phyloP scores from a whole-genome alignment of 352 stramenopile genomes.

The Thalassiosira hispida region DNA sequence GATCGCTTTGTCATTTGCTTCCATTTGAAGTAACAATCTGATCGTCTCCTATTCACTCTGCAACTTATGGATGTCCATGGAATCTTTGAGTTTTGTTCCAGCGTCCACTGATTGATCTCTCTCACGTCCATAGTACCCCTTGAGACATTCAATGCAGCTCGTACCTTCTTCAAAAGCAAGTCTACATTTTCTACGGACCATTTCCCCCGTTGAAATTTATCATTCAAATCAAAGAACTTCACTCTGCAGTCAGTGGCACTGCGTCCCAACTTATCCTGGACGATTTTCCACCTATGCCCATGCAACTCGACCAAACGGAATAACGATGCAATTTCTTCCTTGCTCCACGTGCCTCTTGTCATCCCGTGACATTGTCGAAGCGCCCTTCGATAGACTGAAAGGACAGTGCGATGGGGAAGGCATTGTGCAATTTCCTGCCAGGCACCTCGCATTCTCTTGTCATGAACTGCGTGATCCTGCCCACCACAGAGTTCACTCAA shows the following conservation, averaged over 20 bases:
- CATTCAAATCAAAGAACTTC: constrained; percentile 71
- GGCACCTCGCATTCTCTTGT: constrained; percentile 65
- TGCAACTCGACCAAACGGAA: constrained; percentile 55
- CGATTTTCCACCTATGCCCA: constrained; percentile 70
- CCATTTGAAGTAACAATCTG: constrained; percentile 61
- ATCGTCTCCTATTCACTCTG: constrained; percentile 22
- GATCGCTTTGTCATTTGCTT: constrained; percentile 50
- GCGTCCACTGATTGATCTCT: constrained; percentile 60
- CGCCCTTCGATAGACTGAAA: constrained; percentile 76
- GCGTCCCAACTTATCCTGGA: constrained; percentile 73
- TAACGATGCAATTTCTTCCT: constrained; percentile 62
- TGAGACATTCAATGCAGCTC: constrained; percentile 62
- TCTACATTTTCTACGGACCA: constrained; percentile 96
- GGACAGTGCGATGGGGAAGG: constrained; percentile 73
- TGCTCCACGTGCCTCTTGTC: constrained; percentile 67
- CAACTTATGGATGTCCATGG: constrained; percentile 68
- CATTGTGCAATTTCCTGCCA: constrained; percentile 80
- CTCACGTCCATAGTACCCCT: constrained; percentile 53
- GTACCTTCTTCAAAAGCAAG: constrained; percentile 93
- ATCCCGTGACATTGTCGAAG: constrained; percentile 72
- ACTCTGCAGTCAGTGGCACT: constrained; percentile 68
- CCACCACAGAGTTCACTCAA: constrained; percentile 68
- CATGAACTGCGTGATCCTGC: constrained; percentile 67
- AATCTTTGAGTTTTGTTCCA: constrained; percentile 60
- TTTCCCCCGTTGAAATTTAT: constrained; percentile 63